phyloP scores from a whole-genome alignment of 768 basidiomycete genomes.

The Mrakia blollopis region DNA sequence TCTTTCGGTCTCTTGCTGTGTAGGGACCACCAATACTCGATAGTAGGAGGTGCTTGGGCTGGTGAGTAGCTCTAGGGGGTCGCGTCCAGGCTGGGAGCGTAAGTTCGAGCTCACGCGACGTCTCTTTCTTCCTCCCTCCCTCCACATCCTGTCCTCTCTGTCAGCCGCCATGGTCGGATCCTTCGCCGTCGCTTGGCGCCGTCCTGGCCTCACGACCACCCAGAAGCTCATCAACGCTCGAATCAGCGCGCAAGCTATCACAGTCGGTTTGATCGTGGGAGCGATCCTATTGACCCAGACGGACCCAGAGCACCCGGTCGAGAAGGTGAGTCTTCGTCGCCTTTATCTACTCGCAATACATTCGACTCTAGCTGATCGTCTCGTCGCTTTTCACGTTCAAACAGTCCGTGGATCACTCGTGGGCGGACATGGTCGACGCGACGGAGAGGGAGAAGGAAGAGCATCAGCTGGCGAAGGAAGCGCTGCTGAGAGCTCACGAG shows the following conservation, averaged over 20 bases:
- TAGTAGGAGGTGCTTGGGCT: constrained; percentile 15
- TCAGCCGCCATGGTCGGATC: constrained; percentile 21
- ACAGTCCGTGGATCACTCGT: background rate
- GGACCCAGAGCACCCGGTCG: background rate
- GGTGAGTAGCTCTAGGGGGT: constrained; percentile 11
- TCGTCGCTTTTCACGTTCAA: background rate
- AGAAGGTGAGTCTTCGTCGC: background rate
- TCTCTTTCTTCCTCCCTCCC: background rate
- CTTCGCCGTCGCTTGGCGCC: constrained; percentile 9
- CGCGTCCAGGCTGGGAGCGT: background rate
- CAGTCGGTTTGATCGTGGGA: constrained; percentile 17
- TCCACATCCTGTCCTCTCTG: no score
- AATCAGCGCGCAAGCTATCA: constrained; percentile 23
- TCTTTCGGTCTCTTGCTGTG: background rate
- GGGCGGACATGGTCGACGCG: background rate
- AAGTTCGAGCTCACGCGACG: background rate
- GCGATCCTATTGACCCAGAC: background rate
- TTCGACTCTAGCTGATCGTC: background rate
- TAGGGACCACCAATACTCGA: constrained; percentile 11
- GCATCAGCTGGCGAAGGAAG: background rate
- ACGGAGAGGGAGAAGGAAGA: background rate
- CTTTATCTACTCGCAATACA: no score
- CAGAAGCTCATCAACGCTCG: constrained; percentile 29
- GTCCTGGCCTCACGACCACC: constrained; percentile 4
- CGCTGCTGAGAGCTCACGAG: background rate